phyloP scores from a whole-genome alignment of 441 rosid genomes.

The Monsonia emarginata region DNA sequence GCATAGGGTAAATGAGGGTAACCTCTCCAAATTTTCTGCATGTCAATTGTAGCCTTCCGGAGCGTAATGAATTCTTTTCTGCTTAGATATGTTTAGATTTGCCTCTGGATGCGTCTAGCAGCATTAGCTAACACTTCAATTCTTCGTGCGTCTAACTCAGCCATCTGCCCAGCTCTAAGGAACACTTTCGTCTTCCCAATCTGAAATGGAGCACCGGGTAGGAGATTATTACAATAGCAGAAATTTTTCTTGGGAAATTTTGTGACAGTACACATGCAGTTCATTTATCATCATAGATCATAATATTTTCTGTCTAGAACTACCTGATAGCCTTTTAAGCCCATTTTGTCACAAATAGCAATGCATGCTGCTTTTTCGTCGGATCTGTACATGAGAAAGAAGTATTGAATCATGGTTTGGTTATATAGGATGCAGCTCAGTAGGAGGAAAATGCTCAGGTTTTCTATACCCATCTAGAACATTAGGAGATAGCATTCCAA shows the following conservation, averaged over 20 bases:
- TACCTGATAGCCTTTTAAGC: conserved; percentile 93
- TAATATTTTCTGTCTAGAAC: conserved; percentile 15
- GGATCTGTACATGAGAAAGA: conserved; percentile 39
- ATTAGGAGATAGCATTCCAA: conserved; percentile 95
- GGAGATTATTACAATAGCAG: neutral
- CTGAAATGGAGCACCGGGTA: conserved; percentile 36
- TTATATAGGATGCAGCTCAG: neutral
- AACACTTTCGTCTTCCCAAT: conserved; percentile 88
- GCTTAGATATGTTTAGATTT: conserved; percentile 70
- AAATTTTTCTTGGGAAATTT: neutral
- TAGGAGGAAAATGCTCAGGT: neutral
- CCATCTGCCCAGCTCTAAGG: conserved; percentile 99
- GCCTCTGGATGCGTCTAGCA: conserved; percentile 87
- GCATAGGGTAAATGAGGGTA: conserved; percentile 11
- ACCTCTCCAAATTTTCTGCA: conserved; percentile 93
- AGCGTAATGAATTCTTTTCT: conserved; percentile 69
- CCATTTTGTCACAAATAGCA: conserved; percentile 85
- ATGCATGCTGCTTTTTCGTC: conserved; percentile 93
- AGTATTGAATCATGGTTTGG: neutral
- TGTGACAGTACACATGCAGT: neutral
- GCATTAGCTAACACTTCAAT: conserved; percentile 97
- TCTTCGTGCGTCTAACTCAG: conserved; percentile 97
- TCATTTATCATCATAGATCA: neutral
- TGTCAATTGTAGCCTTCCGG: conserved; percentile 63
- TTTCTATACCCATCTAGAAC: conserved; percentile 58